Evolutionary conservation across 208 protist species (phyloP).

Genomic region (Leishmania tarentolae): DNA sequence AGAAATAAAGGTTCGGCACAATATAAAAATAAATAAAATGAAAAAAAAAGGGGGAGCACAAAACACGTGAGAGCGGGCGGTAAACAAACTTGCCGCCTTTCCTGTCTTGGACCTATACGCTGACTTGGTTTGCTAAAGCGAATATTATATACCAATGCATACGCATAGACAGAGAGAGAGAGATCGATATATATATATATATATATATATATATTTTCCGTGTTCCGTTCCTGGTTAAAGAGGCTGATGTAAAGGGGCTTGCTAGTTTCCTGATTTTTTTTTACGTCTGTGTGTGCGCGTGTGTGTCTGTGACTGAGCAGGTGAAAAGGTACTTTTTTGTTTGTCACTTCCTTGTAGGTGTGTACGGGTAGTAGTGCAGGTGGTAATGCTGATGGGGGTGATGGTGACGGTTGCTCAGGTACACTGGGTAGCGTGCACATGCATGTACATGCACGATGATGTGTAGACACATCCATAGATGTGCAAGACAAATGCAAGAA

Average conservation of each 20-base stretch:
- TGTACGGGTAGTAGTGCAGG: not conserved
- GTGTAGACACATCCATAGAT: not conserved
- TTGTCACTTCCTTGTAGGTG: not conserved
- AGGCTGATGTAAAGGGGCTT: not conserved
- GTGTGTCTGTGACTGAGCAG: not conserved
- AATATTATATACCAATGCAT: not conserved
- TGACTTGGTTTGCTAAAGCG: not conserved
- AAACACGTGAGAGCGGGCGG: not conserved
- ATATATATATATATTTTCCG: not conserved
- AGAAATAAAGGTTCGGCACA: too few relatives aligned
- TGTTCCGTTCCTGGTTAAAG: not conserved
- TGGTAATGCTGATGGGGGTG: not conserved
- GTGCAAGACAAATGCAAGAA: not conserved
- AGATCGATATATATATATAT: too few relatives aligned
- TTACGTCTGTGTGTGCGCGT: not conserved
- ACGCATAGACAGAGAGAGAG: too few relatives aligned
- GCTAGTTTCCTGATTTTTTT: not conserved
- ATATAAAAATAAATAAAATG: not conserved
- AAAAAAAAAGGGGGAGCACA: not conserved
- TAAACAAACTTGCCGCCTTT: not conserved
- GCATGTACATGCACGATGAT: not conserved
- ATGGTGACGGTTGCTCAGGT: not conserved
- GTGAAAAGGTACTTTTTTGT: not conserved
- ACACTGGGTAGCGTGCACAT: not conserved
- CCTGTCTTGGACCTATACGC: not conserved